Evolutionary conservation across 164 flowering plant genomes (phyloP).

Genomic region (Kingdonia uniflora): DNA sequence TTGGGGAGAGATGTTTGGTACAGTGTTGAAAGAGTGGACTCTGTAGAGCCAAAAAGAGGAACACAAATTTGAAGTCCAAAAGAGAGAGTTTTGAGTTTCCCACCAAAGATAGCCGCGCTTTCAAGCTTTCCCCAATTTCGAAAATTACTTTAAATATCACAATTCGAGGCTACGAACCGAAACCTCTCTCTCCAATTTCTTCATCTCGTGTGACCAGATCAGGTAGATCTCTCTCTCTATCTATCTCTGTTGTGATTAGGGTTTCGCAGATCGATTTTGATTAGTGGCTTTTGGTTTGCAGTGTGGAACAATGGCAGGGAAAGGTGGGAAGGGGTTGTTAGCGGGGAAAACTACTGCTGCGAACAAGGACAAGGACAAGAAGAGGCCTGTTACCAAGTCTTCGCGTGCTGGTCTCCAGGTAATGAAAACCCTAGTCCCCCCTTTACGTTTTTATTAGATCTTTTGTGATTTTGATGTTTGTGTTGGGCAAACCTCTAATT

Average conservation of each 20-base stretch:
- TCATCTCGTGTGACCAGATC: background rate
- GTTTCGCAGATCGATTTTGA: too few relatives aligned
- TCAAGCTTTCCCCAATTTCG: too few relatives aligned
- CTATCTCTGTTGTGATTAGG: too few relatives aligned
- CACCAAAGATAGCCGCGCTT: too few relatives aligned
- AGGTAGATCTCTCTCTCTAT: background rate
- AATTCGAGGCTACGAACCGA: too few relatives aligned
- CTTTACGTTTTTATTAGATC: background rate
- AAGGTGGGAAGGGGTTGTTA: slow-evolving; percentile 75
- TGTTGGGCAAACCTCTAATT: too few relatives aligned
- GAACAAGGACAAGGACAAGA: slow-evolving; percentile 61
- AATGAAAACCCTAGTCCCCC: background rate
- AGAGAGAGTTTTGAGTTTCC: too few relatives aligned
- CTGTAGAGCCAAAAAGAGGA: too few relatives aligned
- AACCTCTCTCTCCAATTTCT: background rate
- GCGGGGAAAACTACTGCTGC: slow-evolving; percentile 66
- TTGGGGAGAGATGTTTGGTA: too few relatives aligned
- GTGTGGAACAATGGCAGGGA: slow-evolving; percentile 48
- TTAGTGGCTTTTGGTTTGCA: background rate
- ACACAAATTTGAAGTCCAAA: background rate
- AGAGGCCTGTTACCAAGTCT: slow-evolving; percentile 52
- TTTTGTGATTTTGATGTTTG: background rate
- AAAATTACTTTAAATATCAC: too few relatives aligned
- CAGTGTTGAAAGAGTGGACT: too few relatives aligned
- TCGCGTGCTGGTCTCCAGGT: slow-evolving; percentile 83